Evolutionary conservation across 495 filamentous ascomycete species (phyloP), one percentile per base, ranked within the genome.

Genomic region (Lophium mytilinum): DNA sequence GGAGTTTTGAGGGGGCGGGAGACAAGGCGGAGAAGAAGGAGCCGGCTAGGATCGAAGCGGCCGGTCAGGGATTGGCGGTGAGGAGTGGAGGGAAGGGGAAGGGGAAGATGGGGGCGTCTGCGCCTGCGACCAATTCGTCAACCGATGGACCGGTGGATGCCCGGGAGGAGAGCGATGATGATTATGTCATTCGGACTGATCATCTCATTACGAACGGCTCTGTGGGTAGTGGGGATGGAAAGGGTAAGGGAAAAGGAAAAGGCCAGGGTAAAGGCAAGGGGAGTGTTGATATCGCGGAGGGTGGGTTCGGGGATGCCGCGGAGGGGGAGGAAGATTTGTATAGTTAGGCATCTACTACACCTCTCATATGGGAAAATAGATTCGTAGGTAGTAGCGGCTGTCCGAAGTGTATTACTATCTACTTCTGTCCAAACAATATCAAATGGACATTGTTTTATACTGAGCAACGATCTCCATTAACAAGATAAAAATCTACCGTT

Each of bases 1-100:
- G 78, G 35, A 77, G 79, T 18, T 98, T 98, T 66, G 92, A 98
- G 72, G 76, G 67, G 34, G 49, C 52, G 19, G 64, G 40, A 10
- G 69, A 63, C 49, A 65, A 75, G 55, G 73, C 73, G 15, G 73
- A 69, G 1, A 43, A 56, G 18, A 55, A 62, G 19, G 18, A 17
- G n/a, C 4, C 41, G 41, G 47, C 39, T n/a, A n/a, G n/a, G n/a
- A 39, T 21, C 15, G 50, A 10, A 45, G 5, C 10, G 50, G 10
- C 36, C 34, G 24, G 3, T 50, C 57, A 19, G 0, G 42, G 45
- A 62, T 66, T n/a, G n/a, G n/a, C n/a, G n/a, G n/a, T n/a, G 19
- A 53, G 60, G 37, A 55, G 56, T 17, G 62, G 56, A 33, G 50
- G 56, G 18, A 65, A 49, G 48, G 74, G 73, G n/a, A 83, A 84